Percentiles rank a stretch among this genome's conserved stretches.
Evolutionary conservation across 495 filamentous ascomycete genomes (phyloP).

Genomic region (Neurospora intermedia): DNA sequence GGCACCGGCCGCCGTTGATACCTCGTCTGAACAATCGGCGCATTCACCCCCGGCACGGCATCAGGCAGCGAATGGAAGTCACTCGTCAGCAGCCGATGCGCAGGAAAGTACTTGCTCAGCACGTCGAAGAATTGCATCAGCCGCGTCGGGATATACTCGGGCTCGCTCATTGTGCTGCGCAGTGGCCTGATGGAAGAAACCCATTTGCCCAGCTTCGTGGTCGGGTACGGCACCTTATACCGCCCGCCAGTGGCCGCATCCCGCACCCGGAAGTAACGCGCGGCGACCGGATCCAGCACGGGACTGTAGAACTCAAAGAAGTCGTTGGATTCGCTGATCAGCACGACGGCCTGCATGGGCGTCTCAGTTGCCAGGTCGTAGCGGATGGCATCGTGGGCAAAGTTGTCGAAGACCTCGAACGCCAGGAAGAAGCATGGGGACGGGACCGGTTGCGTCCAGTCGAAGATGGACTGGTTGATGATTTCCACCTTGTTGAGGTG

Average conservation of each 20-base stretch:
- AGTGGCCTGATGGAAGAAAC: conserved; percentile 55
- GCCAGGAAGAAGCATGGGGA: conserved; percentile 95
- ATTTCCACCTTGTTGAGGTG: conserved; percentile 84
- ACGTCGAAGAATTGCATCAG: conserved; percentile 96
- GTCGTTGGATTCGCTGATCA: conserved; percentile 78
- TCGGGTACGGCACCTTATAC: conserved; percentile 44
- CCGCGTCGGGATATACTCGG: conserved; percentile 89
- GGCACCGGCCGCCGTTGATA: conserved; percentile 78
- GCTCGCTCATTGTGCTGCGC: conserved; percentile 57
- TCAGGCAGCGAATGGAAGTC: conserved; percentile 86
- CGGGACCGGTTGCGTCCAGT: conserved; percentile 77
- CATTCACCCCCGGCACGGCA: conserved; percentile 70
- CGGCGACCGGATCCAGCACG: conserved; percentile 68
- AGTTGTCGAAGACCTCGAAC: conserved; percentile 99
- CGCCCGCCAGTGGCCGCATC: conserved; percentile 42
- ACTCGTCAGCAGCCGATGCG: conserved; percentile 74
- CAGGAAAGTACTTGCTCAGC: conserved; percentile 73
- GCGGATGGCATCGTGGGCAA: conserved; percentile 86
- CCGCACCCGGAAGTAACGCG: conserved; percentile 71
- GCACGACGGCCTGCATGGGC: conserved; percentile 73
- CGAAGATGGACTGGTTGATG: conserved; percentile 87
- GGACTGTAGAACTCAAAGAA: conserved; percentile 87
- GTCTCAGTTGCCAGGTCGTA: conserved; percentile 67
- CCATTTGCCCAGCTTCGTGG: conserved; percentile 46
- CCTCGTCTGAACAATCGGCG: conserved; percentile 90